Conservation (phyloP, 2,329 filamentous ascomycete genomes). For the Ophiosphaerella korrae region DNA sequence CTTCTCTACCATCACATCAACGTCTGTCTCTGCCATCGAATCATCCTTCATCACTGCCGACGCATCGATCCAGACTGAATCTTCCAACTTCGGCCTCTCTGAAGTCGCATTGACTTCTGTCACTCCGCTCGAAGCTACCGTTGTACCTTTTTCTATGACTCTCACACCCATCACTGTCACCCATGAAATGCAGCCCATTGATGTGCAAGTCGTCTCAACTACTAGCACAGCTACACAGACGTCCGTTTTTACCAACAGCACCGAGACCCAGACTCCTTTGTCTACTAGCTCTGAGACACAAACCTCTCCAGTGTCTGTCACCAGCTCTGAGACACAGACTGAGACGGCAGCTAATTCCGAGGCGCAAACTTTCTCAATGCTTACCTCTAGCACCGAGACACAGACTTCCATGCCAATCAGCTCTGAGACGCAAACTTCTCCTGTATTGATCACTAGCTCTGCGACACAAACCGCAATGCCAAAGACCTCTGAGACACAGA, state of each 20-base stretch:
- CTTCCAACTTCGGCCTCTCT: not conserved
- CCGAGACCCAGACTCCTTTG: not conserved
- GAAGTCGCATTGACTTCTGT: not conserved
- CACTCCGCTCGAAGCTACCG: not conserved
- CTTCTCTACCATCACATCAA: slow-evolving; percentile 3
- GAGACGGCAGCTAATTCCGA: too few species aligned
- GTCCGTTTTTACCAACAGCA: not conserved
- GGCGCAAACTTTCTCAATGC: too few species aligned
- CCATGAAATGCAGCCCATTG: slow-evolving; percentile 8
- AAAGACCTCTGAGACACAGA: too few species aligned
- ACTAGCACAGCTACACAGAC: slow-evolving; percentile 7
- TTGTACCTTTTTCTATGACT: not conserved
- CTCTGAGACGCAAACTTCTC: too few species aligned
- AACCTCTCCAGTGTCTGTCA: not conserved
- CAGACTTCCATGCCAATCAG: too few species aligned
- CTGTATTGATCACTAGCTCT: not conserved
- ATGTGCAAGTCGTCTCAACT: not conserved
- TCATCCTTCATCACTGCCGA: slow-evolving; percentile 1
- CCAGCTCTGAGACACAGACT: not conserved
- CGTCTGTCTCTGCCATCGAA: slow-evolving; percentile 2
- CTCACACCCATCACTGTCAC: slow-evolving; percentile 4
- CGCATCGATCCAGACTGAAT: slow-evolving; percentile 9
- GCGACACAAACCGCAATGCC: not conserved
- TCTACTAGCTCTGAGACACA: too few species aligned
- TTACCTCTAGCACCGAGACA: too few species aligned